Evolutionary conservation across 2,329 filamentous ascomycete species (phyloP).

Genomic region (Cercospora brassicicola): DNA sequence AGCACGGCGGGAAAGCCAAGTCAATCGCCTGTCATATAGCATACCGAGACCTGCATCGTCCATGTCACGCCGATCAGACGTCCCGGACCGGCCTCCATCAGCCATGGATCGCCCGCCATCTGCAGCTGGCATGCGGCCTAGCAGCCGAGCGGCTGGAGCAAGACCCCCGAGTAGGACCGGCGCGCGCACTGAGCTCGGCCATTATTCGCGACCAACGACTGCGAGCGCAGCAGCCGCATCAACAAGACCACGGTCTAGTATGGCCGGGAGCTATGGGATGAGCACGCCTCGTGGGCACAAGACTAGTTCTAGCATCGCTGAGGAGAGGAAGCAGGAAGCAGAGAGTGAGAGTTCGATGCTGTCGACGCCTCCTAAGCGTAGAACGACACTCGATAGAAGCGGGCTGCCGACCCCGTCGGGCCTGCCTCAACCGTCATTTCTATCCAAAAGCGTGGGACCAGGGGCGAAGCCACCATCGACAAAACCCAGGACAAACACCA

Average conservation of each 20-base stretch:
- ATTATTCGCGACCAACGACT: constrained; percentile 24
- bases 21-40: constrained; percentile 55
- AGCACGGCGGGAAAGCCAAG: constrained; percentile 32
- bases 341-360: constrained; percentile 23
- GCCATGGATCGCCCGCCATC: constrained; percentile 32
- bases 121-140: constrained; percentile 61
- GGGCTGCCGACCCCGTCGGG: constrained; percentile 23
- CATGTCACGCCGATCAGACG: constrained; percentile 32
- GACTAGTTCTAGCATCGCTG: constrained; percentile 31
- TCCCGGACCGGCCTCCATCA: constrained; percentile 30
- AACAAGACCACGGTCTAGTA: constrained; percentile 67
- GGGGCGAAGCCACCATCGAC: constrained; percentile 8
- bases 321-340: constrained; percentile 40
- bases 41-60: constrained; percentile 37
- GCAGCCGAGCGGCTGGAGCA: constrained; percentile 61
- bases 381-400: constrained; percentile 27
- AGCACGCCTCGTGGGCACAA: constrained; percentile 30
- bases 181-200: constrained; percentile 48
- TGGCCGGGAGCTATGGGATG: constrained; percentile 57
- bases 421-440: constrained; percentile 19
- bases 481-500: constrained; percentile 16
- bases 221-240: constrained; percentile 17
- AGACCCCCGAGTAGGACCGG: constrained; percentile 42
- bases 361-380: constrained; percentile 19
- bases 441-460: constrained; percentile 21